Evolutionary conservation across 1,284 basidiomycete genomes (phyloP), one percentile per base, ranked within the genome.

Genomic region (Fistulina hepatica): DNA sequence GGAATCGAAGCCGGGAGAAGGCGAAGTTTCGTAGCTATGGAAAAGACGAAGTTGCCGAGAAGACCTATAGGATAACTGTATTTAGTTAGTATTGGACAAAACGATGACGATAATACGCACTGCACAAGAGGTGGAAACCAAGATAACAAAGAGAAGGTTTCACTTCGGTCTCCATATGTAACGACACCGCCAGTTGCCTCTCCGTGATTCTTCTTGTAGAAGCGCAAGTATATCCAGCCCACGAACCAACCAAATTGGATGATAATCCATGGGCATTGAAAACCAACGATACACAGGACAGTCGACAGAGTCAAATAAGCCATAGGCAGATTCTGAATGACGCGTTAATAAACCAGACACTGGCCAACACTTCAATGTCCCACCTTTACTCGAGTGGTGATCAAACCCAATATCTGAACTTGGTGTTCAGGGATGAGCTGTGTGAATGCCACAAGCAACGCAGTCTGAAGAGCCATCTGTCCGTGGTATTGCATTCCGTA

Each of bases 191-290:
- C 71, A 28, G 74, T 53, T 1, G 69, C 56, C 36, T 86, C 82
- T 21, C 58, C 60, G 2, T 61, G 54, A 46, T 81, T 84, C 54
- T 83, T 79, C 64, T 97, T 95, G 71, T 95, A 92, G 69, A 98
- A 98, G 23, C 94, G 79, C 24, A 98, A 71, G 61, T 97, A 98
- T 37, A 89, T 70, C 83, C 91, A 98, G 19, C 85, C 76, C 6
- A 93, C 81, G 44, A 97, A 83, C 90, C 95, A 98, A 12, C 92
- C 94, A 55, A 97, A 97, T 56, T 97, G 94, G 48, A 98, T 93
- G 49, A 95, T 70, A 41, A 98, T 93, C 67, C 81, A 97, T 1
- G 95, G 95, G 40, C 84, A 86, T 51, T 92, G 86, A 58, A 83
- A 86, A 21, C 94, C 89, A 34, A 95, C 47, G 36, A 98, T 50